A percentile compares a stretch with the other conserved stretches of the same genome.
phyloP scores from a whole-genome alignment of 352 stramenopile genomes.

The Aphanomyces euteiches region DNA sequence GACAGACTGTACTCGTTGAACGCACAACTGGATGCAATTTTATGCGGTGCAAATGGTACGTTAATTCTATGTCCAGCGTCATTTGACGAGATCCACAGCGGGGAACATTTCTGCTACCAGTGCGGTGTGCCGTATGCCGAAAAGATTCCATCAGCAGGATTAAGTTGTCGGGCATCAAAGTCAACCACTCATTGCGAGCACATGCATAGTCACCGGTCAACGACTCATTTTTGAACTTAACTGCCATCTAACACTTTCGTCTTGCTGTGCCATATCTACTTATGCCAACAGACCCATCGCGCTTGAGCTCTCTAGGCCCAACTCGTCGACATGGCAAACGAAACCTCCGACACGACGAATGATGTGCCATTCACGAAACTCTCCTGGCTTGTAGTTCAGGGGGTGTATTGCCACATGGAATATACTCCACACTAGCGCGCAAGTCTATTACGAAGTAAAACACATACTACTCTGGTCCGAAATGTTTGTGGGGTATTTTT shows the following conservation, averaged over 20 bases:
- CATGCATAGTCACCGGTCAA: not conserved
- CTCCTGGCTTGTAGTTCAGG: not conserved
- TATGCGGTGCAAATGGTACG: slow-evolving; percentile 22
- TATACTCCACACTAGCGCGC: not conserved
- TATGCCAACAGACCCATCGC: not conserved
- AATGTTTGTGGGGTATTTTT: no score
- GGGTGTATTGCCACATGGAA: not conserved
- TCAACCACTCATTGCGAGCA: not conserved
- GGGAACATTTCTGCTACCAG: slow-evolving; percentile 13
- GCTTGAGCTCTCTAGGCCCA: not conserved
- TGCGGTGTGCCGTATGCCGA: not conserved
- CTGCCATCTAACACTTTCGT: not conserved
- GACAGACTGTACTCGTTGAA: slow-evolving; percentile 23
- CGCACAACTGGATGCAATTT: not conserved
- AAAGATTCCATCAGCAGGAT: not conserved
- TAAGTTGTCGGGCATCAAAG: not conserved
- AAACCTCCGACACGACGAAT: not conserved
- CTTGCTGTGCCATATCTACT: not conserved
- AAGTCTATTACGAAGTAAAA: no score
- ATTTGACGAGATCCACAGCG: not conserved
- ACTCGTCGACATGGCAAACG: not conserved
- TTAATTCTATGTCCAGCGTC: not conserved
- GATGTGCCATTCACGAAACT: not conserved
- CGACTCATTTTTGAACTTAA: slow-evolving; percentile 6
- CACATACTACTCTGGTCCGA: no score